phyloP scores from a whole-genome alignment of 192 early-diverging fungal genomes.

The Podila epigama region DNA sequence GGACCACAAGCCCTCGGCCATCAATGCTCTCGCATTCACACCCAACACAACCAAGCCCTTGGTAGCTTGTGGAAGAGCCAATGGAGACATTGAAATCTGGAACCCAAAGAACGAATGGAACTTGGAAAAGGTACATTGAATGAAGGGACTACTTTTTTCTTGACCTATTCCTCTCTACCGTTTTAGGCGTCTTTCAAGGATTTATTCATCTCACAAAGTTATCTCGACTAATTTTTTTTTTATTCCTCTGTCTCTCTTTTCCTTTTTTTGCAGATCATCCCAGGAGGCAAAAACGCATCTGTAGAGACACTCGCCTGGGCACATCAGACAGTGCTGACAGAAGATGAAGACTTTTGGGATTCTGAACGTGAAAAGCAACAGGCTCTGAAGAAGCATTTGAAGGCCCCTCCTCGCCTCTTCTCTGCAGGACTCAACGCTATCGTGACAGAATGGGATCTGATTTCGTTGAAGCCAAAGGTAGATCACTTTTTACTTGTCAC shows the following conservation, averaged over 20 bases:
- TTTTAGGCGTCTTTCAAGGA: too few species aligned
- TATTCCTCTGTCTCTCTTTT: neutral
- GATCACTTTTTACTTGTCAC: neutral
- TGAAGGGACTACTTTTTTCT: neutral
- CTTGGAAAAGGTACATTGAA: constrained; percentile 86
- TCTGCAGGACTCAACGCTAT: constrained; percentile 85
- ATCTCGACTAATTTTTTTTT: too few species aligned
- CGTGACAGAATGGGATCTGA: constrained; percentile 89
- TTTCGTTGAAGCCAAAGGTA: constrained; percentile 68
- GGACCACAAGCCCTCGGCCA: constrained; percentile 83
- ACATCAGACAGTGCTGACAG: constrained; percentile 70
- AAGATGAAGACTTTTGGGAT: constrained; percentile 72
- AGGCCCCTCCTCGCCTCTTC: constrained; percentile 78
- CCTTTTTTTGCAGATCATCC: constrained; percentile 70
- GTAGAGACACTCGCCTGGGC: constrained; percentile 88
- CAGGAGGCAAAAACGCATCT: constrained; percentile 74
- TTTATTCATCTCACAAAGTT: too few species aligned
- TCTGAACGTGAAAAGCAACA: constrained; percentile 66
- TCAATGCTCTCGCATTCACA: constrained; percentile 83
- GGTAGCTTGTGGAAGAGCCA: constrained; percentile 86
- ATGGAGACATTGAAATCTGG: constrained; percentile 97
- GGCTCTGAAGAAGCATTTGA: constrained; percentile 55
- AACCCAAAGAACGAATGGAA: constrained; percentile 71
- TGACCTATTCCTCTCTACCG: neutral
- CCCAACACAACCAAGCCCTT: constrained; percentile 61